Evolutionary conservation across 2,329 filamentous ascomycete genomes (phyloP), one percentile per base, ranked within the genome.

Genomic region (Penicillium hordei): DNA sequence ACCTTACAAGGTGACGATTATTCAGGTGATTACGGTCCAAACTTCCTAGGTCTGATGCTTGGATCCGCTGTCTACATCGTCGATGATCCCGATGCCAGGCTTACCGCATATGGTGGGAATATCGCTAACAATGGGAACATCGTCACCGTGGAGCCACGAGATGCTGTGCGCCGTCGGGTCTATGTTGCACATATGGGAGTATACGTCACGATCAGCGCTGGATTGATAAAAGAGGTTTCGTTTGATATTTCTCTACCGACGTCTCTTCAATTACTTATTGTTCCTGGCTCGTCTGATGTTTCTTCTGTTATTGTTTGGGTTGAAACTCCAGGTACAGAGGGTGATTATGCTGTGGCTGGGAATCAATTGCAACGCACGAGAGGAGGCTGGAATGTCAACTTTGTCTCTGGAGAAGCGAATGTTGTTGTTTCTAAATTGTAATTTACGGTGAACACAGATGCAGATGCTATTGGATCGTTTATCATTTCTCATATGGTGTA

Each of bases 1-100:
- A 80, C 81, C 0, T 71, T 86, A 31, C 74, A 73, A 23, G 86
- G 84, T 81, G 84, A 86, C 61, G 78, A 76, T 0, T 83, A 82
- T 60, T 81, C 77, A 9, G 83, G 83, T 1, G 84, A 86, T 65
- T 86, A 86, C 55, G 84, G 84, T 0, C 79, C 78, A 0, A 81
- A 78, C 2, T 83, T 86, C 57, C 56, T 85, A 0, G 84, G 83
- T 0, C 69, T 83, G 44, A 76, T 77, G 0, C 46, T 49, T 38
- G 33, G 33, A n/a, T 27, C 46, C 1, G 33, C 33, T 19, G 33
- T 49, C 3, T 49, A 49, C 23, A 4, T 49, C 12, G 33, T 38
- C 21, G 23, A 49, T 19, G 23, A 49, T 21, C 31, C 46, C 4
- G 31, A 49, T 36, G 17, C 27, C 21, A 33, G 46, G 7, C 33